phyloP scores from a whole-genome alignment of 352 stramenopile genomes.

The Chrysophaeum taylorii region DNA sequence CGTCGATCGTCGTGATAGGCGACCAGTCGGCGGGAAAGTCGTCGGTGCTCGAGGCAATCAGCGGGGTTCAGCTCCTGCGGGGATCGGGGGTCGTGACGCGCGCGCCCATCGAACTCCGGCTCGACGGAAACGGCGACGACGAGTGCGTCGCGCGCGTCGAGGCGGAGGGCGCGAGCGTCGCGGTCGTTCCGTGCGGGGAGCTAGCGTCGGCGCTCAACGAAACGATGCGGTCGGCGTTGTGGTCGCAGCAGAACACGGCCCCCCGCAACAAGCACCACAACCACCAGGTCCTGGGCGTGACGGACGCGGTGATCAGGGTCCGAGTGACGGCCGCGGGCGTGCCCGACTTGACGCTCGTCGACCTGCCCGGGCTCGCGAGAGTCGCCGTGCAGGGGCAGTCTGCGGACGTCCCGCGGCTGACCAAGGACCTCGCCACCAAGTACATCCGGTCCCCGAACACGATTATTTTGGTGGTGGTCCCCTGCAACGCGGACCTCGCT shows the following conservation, averaged over 20 bases:
- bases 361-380: constrained; percentile 19
- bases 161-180: background rate
- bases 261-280: too few relatives aligned
- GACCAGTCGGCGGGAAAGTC: constrained; percentile 24
- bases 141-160: background rate
- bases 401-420: background rate
- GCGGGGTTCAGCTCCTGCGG: constrained; percentile 13
- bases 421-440: background rate
- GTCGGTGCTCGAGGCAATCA: constrained; percentile 19
- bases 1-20: constrained; percentile 21
- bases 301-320: background rate
- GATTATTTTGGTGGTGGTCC: constrained; percentile 24
- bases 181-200: background rate
- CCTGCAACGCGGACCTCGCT: constrained; percentile 16
- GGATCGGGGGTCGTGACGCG: constrained; percentile 20
- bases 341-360: constrained; percentile 18
- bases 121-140: background rate
- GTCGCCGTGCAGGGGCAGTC: background rate
- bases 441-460: background rate
- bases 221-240: background rate
- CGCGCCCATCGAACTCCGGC: constrained; percentile 17
- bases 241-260: background rate
- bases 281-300: background rate
- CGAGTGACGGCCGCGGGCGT: background rate
- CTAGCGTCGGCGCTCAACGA: background rate